Evolutionary conservation across 1,284 basidiomycete genomes (phyloP), one percentile per base, ranked within the genome.

Genomic region (Rhodotorula sp.): DNA sequence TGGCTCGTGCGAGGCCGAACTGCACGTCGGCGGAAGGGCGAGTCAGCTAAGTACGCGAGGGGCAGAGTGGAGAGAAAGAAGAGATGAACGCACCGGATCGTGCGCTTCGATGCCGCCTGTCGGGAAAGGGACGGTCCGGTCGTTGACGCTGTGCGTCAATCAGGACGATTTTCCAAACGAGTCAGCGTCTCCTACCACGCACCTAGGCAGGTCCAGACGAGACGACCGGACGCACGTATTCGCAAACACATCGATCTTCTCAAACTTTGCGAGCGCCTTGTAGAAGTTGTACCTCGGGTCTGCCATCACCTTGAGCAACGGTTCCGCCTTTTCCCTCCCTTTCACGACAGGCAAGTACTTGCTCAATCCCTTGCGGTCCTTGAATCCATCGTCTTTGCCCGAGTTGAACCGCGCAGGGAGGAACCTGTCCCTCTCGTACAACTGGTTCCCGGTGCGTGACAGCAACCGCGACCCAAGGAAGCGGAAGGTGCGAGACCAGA

Each of bases 251-350:
- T 87, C 83, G 54, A 93, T 83, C 50, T 87, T 83, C 34, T 85
- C 80, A 79, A 97, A 97, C 44, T 82, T 81, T 0, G 83, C 71
- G 48, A 97, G 83, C 4, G 88, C 89, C 72, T 89, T 86, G 76
- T 89, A 87, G 79, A 97, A 97, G 46, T 89, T 82, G 24, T 85
- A 85, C 31, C 90, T 83, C 73, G 90, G 89, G 80, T 94, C 91
- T 3, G 90, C 88, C 87, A 95, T 90, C 68, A 93, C 86, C 68
- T 91, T 87, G 28, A 94, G 79, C 9, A 95, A 79, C 4, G 91
- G 86, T 62, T 88, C 83, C 4, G 87, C 88, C 64, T 84, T 78
- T 44, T 78, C 84, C 1, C 84, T 64, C 52, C 40, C 46, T 11
- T 24, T 31, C 6, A 26, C 22, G 26, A 28, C 13, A 16, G 60